phyloP scores from a whole-genome alignment of 2,329 filamentous ascomycete species.

The Fusarium keratoplasticum region DNA sequence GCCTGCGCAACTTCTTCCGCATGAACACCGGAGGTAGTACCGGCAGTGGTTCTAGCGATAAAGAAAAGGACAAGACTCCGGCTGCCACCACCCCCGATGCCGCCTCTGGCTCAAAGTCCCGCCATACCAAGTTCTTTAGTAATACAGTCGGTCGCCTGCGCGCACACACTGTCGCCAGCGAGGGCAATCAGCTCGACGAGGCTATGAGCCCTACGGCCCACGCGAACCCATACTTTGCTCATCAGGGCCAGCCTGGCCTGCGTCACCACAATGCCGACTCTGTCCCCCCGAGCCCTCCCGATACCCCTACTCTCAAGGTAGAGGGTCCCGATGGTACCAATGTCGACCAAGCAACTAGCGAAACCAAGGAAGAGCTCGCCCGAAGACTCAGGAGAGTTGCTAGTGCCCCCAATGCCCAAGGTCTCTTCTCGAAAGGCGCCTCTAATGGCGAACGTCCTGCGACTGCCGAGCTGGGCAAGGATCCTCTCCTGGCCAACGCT shows the following conservation, averaged over 20 bases:
- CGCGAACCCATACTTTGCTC: slow-evolving; percentile 96
- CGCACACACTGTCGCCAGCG: slow-evolving; percentile 90
- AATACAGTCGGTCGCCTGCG: slow-evolving; percentile 87
- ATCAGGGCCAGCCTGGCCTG: slow-evolving; percentile 92
- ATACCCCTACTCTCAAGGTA: slow-evolving; percentile 84
- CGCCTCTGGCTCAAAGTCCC: slow-evolving; percentile 64
- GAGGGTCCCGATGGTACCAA: slow-evolving; percentile 74
- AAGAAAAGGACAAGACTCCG: slow-evolving; percentile 50
- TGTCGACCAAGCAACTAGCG: slow-evolving; percentile 76
- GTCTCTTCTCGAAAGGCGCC: slow-evolving; percentile 75
- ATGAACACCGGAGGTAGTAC: slow-evolving; percentile 64
- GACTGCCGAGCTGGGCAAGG: slow-evolving; percentile 88
- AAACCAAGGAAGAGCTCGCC: slow-evolving; percentile 93
- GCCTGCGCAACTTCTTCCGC: slow-evolving; percentile 78
- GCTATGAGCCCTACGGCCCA: slow-evolving; percentile 90
- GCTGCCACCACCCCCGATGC: slow-evolving; percentile 32
- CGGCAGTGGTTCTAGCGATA: slow-evolving; percentile 52
- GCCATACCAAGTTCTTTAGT: slow-evolving; percentile 90
- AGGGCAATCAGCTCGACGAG: slow-evolving; percentile 91
- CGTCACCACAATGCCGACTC: slow-evolving; percentile 96
- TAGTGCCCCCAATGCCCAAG: slow-evolving; percentile 96
- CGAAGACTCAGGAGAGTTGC: slow-evolving; percentile 93
- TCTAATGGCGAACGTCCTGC: slow-evolving; percentile 76
- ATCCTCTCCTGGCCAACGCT: slow-evolving; percentile 71
- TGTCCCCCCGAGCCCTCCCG: slow-evolving; percentile 90